These are phyloP conservation scores for Coniochaeta sp. DNA, from an alignment of 2,329 filamentous ascomycete species.

Conservation along the genomic window DNA sequence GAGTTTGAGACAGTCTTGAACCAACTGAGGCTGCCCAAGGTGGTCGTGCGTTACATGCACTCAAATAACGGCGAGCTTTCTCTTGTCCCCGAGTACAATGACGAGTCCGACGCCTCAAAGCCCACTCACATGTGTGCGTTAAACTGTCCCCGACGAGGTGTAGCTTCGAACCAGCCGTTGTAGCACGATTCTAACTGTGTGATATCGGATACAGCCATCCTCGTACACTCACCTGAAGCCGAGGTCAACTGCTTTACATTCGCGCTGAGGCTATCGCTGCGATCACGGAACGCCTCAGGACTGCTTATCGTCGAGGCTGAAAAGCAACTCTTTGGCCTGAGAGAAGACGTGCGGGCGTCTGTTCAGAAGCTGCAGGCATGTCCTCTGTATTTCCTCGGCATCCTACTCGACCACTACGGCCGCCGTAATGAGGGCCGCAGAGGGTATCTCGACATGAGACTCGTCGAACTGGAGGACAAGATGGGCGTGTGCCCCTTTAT, in stretches of 20 bases:
- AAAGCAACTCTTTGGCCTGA: background rate
- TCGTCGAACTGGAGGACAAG: background rate
- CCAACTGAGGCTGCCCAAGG: background rate
- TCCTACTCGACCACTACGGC: background rate
- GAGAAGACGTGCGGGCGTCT: background rate
- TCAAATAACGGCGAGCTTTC: background rate
- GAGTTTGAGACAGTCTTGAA: background rate
- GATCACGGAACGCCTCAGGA: background rate
- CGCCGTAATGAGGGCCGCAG: background rate
- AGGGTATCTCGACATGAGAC: background rate
- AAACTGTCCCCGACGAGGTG: too few relatives aligned
- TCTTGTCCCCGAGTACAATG: background rate
- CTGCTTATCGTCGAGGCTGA: background rate
- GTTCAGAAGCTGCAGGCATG: background rate
- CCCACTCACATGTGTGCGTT: background rate
- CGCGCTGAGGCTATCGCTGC: background rate
- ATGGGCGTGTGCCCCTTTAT: background rate
- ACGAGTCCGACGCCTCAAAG: background rate
- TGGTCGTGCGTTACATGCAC: background rate
- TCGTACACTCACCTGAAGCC: background rate
- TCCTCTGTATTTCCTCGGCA: background rate
- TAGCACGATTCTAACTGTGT: too few relatives aligned
- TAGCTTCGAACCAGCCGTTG: too few relatives aligned
- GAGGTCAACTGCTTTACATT: background rate
- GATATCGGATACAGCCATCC: background rate